A percentile compares a stretch with the other conserved stretches of the same genome.
phyloP scores from a whole-genome alignment of 2,329 filamentous ascomycete genomes.

The Aspergillus aculeatus region DNA sequence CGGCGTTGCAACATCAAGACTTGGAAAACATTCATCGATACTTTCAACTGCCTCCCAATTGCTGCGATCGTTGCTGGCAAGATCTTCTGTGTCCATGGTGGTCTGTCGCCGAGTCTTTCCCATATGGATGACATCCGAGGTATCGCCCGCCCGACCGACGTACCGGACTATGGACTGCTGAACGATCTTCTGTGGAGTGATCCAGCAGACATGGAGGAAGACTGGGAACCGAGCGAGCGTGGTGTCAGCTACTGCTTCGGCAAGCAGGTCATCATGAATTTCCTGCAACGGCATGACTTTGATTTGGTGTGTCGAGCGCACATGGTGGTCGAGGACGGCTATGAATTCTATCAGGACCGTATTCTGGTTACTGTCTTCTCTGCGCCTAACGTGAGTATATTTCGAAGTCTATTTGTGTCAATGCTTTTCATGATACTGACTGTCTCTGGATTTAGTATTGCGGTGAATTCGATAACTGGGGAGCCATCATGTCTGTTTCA shows the following conservation, averaged over 20 bases:
- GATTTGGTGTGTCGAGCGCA: slow-evolving; percentile 95
- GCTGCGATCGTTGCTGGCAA: slow-evolving; percentile 96
- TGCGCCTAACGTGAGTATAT: slow-evolving; percentile 79
- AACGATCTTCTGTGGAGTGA: slow-evolving; percentile 98
- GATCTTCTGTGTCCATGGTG: slow-evolving; percentile 96
- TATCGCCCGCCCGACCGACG: slow-evolving; percentile 92
- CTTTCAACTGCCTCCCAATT: slow-evolving; percentile 93
- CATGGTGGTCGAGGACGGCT: slow-evolving; percentile 99
- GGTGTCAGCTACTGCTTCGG: slow-evolving; percentile 98
- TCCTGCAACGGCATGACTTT: slow-evolving; percentile 91
- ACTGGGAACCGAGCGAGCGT: slow-evolving; percentile 96
- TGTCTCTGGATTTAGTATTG: slow-evolving; percentile 67
- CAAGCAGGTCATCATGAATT: slow-evolving; percentile 96
- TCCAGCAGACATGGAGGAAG: slow-evolving; percentile 94
- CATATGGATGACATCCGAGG: slow-evolving; percentile 99
- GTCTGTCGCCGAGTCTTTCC: slow-evolving; percentile 82
- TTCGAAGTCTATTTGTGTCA: not conserved
- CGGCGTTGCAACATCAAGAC: slow-evolving; percentile 93
- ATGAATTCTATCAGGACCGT: slow-evolving; percentile 96
- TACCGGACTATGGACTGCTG: slow-evolving; percentile 91
- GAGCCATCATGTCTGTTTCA: slow-evolving; percentile 97
- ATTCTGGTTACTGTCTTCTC: slow-evolving; percentile 96
- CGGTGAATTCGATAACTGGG: slow-evolving; percentile 99
- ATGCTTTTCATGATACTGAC: slow-evolving; percentile 23
- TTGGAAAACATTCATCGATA: slow-evolving; percentile 97